Evolutionary conservation across 83 land plant genomes (phyloP), one percentile per base, ranked within the genome.

Genomic region (Isoetes engelmannii): DNA sequence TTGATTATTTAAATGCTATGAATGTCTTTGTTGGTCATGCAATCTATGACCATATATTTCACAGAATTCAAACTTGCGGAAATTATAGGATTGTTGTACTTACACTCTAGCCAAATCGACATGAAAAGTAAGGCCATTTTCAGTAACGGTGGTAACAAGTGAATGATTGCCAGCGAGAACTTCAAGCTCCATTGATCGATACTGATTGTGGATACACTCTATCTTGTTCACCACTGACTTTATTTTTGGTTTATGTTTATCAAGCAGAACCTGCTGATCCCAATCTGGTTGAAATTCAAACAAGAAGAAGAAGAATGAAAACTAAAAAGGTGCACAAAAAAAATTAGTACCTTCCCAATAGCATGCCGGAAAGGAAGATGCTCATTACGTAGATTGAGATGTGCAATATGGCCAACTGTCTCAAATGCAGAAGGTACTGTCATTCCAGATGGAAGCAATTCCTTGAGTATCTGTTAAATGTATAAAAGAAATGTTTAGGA

Each of bases 81-180:
- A 28, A 28, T 28, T 28, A 28, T 0, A 28, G 37, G 37, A 28
- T 28, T 28, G 37, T 37, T 43, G 37, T 47, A 79, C 95, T 63
- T 83, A 92, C 98, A 89, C 92, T 59, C 79, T 82, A 57, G 84
- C 95, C 57, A 92, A 80, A 76, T 92, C 86, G 64, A 92, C 79
- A 17, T 87, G 87, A 73, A 92, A 92, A 8, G 84, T 78, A 57
- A 89, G 21, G 45, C 87, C 95, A 84, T 84, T 86, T 74, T 92
- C 98, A 20, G 82, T 70, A 12, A 89, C 85, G 12, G 82, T 79
- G 50, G 98, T 89, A 13, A 89, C 85, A 73, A 92, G 85, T 28
- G 92, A 87, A 56, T 71, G 78, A 58, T 87, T 92, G 51, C 98
- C 98, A 61, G 98, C 98, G 44, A 92, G 77, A 79, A 89, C 83